Evolutionary conservation across 179 eudicot species (phyloP).

Genomic region (Spergularia azorica): DNA sequence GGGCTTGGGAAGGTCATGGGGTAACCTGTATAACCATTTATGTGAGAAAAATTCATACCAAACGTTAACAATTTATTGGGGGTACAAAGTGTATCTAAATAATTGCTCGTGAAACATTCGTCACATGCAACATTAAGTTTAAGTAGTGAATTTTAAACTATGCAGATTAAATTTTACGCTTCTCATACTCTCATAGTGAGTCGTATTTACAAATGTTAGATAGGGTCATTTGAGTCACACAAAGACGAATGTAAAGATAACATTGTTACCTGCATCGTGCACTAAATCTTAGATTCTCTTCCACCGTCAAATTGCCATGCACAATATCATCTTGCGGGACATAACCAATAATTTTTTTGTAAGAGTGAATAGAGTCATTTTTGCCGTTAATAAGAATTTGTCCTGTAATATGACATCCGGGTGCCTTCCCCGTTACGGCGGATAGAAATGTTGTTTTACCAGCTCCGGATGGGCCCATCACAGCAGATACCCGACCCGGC

Average conservation of each 20-base stretch:
- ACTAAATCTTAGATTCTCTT: constrained; percentile 86
- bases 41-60: no score
- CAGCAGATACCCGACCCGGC: constrained; percentile 92
- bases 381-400: constrained; percentile 71
- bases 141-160: no score
- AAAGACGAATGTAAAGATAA: no score
- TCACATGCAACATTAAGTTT: no score
- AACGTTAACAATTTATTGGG: no score
- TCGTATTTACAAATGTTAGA: no score
- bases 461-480: constrained; percentile 99
- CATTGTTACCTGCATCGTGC: constrained; percentile 79
- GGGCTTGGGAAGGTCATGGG: constrained; percentile 63
- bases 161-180: no score
- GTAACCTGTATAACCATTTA: constrained; percentile 38
- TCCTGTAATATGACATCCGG: constrained; percentile 69
- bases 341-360: constrained; percentile 79
- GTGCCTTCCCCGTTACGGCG: constrained; percentile 73
- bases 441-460: constrained; percentile 94
- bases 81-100: no score
- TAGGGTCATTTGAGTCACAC: no score
- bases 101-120: no score
- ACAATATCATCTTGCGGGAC: constrained; percentile 99
- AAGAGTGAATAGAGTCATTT: constrained; percentile 63
- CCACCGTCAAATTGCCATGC: constrained; percentile 89
- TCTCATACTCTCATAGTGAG: no score